A percentile compares a stretch with the other conserved stretches of the same genome.
These are phyloP conservation scores for Apiospora phragmitis DNA, from an alignment of 2,329 filamentous ascomycete genomes.

Conservation along the genomic window DNA sequence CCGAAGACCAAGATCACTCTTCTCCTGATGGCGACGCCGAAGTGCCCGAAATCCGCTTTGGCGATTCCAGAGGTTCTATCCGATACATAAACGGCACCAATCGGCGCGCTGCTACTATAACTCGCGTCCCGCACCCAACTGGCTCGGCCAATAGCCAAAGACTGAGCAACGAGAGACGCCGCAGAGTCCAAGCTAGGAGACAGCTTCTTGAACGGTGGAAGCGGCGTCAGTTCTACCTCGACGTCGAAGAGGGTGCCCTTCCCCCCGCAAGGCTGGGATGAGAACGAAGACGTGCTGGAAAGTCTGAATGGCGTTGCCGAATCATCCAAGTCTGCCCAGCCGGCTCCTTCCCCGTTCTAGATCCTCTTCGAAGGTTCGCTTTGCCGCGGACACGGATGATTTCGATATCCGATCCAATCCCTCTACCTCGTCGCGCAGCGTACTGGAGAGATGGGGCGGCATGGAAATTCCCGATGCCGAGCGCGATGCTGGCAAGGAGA, in stretches of 20 bases:
- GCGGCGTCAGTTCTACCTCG: conserved; percentile 77
- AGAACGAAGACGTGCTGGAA: conserved; percentile 57
- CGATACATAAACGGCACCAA: conserved; percentile 39
- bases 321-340: conserved; percentile 43
- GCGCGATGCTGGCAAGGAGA: conserved; percentile 80
- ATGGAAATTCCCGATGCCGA: conserved; percentile 80
- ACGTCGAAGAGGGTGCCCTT: conserved; percentile 78
- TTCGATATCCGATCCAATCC: conserved; percentile 70
- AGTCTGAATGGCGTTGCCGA: conserved; percentile 40
- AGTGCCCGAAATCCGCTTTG: conserved; percentile 15
- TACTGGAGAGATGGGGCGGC: conserved; percentile 74
- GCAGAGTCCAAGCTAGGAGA: conserved; percentile 43
- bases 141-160: conserved; percentile 37
- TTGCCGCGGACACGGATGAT: conserved; percentile 70
- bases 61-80: conserved; percentile 30
- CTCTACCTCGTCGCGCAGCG: conserved; percentile 70
- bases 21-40: conserved; percentile 23
- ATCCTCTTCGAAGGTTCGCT: conserved; percentile 78
- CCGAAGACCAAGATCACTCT: conserved; percentile 14
- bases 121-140: conserved; percentile 35
- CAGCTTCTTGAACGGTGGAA: conserved; percentile 73
- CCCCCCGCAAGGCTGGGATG: conserved; percentile 64
- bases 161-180: conserved; percentile 38
- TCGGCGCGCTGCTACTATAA: conserved; percentile 28
- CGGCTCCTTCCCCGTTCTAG: conserved; percentile 58